phyloP scores from a whole-genome alignment of 2,329 filamentous ascomycete genomes.

The Botrytis cinerea region DNA sequence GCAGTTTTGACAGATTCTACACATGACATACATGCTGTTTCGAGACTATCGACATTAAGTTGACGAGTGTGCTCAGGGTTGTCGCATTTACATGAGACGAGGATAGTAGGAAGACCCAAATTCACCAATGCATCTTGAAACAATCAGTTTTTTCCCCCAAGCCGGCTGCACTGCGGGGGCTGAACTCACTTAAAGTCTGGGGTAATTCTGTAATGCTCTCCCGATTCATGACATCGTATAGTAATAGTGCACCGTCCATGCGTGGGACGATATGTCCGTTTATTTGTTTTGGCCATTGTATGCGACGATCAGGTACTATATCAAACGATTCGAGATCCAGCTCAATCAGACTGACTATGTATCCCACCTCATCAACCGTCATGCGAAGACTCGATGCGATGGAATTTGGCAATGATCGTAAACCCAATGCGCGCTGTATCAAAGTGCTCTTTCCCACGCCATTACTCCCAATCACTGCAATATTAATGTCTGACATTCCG shows the following conservation, averaged over 20 bases:
- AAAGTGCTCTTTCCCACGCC: slow-evolving; percentile 70
- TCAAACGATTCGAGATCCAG: slow-evolving; percentile 67
- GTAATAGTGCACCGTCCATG: slow-evolving; percentile 78
- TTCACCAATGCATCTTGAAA: slow-evolving; percentile 70
- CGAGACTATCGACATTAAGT: slow-evolving; percentile 68
- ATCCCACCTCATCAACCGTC: slow-evolving; percentile 58
- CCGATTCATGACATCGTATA: slow-evolving; percentile 85
- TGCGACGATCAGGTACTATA: slow-evolving; percentile 57
- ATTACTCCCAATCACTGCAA: slow-evolving; percentile 65
- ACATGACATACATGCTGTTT: slow-evolving; percentile 66
- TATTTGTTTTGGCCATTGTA: slow-evolving; percentile 68
- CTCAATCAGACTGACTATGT: slow-evolving; percentile 64
- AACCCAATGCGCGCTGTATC: slow-evolving; percentile 62
- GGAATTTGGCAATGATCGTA: slow-evolving; percentile 54
- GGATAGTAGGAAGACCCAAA: slow-evolving; percentile 71
- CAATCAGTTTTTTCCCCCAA: slow-evolving; percentile 21
- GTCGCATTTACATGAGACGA: slow-evolving; percentile 91
- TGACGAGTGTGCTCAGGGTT: slow-evolving; percentile 68
- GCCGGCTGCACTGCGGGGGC: slow-evolving; percentile 7
- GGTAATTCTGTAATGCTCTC: slow-evolving; percentile 74
- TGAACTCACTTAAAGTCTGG: slow-evolving; percentile 74
- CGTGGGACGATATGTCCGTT: slow-evolving; percentile 71
- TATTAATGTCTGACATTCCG: slow-evolving; percentile 56
- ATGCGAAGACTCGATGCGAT: slow-evolving; percentile 59
- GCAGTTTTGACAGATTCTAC: slow-evolving; percentile 76